Evolutionary conservation across 2,329 filamentous ascomycete genomes (phyloP), one percentile per base, ranked within the genome.

Genomic region (Rutstroemia sp.): DNA sequence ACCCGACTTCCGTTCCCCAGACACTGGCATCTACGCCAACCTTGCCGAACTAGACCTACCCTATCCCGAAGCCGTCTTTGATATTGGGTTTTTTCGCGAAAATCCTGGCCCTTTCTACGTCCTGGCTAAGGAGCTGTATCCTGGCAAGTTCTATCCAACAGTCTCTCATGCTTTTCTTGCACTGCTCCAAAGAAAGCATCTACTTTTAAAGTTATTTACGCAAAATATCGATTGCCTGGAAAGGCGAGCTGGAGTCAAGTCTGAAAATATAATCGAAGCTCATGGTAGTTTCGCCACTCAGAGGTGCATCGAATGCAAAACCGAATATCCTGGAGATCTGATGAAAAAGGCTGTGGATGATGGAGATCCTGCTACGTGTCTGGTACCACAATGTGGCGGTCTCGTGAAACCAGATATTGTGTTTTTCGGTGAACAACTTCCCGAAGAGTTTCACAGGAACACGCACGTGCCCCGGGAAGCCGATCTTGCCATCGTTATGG

Each of bases 181-280:
- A 14, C 76, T 99, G 23, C 82, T 97, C 16, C 81, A 92, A 57
- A 76, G 84, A 58, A 96, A 95, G 73, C 83, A 82, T 4, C 75
- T 92, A 42, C 75, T 99, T 23, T 75, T 87, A 62, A 94, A 91
- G 76, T 81, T 94, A 53, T 99, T 97, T 71, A 96, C 94, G 0
- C 94, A 99, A 69, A 99, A 99, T 68, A 97, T 99, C 63, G 94
- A 99, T 73, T 96, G 91, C 66, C 79, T 99, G 12, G 94, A 99
- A 73, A 83, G 92, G 21, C 79, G 82, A 63, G 94, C 92, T 12
- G 94, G 94, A 25, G 84, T 99, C 0, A 88, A 91, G 0, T 78
- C 76, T 0, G 84, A 92, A 2, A 84, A 81, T 71, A 92, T 99
- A 50, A 79, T 99, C 34, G 92, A 97, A 72, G 94, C 94, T 0